Evolutionary conservation across 2,329 filamentous ascomycete genomes (phyloP), one percentile per base, ranked within the genome.

Genomic region (Periconia digitata): DNA sequence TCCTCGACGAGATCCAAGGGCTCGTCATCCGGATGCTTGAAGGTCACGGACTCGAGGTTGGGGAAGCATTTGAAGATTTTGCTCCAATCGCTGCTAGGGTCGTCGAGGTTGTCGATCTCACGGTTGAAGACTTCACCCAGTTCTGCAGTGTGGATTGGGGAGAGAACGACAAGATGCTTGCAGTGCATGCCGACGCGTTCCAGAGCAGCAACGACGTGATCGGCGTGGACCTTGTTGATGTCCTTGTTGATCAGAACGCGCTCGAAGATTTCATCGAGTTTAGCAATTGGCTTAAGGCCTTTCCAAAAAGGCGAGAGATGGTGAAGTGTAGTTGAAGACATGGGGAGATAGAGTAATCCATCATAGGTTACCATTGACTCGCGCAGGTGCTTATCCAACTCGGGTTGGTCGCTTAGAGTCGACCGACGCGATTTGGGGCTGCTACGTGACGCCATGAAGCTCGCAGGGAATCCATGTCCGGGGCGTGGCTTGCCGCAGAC

Each of bases 1-100:
- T 50, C 44, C 6, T 34, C 40, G 15, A 47, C 43, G 6, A 53
- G 34, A 2, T 39, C 40, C 17, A 34, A 27, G 1, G 51, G 41
- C 21, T 52, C 44, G 0, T 50, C 17, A 1, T 21, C 13, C 2
- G 44, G 47, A 23, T 54, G 47, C 5, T 55, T 24, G 39, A 58
- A 56, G 1, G 41, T 49, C 7, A 62, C 27, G 2, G 40, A 24
- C 20, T 46, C 38, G 20, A 62, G 40, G n/a, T 54, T 52, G 3
- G 53, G 55, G 22, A 60, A 47, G 41, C 44, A 54, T 8, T 38
- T 37, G 20, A 62, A 36, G 16, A 62, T 49, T 21, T 23, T 29
- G 4, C 46, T 36, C 57, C 60, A 60, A 40, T 58, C 58, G 20
- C 51, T 55, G 6, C 42, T 46, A 4, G 10, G 3, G 12, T 47